Base-by-base conservation (phyloP, 2,329 filamentous ascomycete genomes). In the Colletotrichum tanaceti region DNA sequence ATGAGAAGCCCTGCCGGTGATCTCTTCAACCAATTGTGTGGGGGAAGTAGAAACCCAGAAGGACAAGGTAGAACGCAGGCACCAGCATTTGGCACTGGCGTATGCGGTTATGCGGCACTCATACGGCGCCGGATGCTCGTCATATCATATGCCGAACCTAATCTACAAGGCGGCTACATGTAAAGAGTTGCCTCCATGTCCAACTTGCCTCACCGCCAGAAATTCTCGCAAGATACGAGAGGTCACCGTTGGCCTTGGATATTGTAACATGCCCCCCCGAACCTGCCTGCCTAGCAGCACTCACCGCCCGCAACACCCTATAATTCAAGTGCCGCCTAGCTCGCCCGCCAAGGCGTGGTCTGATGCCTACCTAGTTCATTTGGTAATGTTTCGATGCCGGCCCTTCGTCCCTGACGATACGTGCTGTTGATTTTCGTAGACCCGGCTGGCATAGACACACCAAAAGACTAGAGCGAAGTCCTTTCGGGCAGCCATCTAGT, bases 21-120 rank as follows among this genome's bases (percentile, higher is more conserved):
- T 24, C 24, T 24, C 13, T 41, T 5, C 39, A 16, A 13, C 39
- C 13, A 41, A 41, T 5, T 16, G 11, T 41, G 28, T 32, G 28
- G 28, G 28, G 1, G 28, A 32, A 32, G 28, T 32, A 32, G 28
- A 2, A 24, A 4, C 24, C 24, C 24, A 24, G 24, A 24, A 24
- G 43, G n/a, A 46, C n/a, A 22, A 46, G 44, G 2, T 7, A 4
- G 7, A 11, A n/a, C 4, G 18, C 44, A 46, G 44, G n/a, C 9
- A 10, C 20, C 9, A 22, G 3, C 11, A 22, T 22, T 46, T 4
- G 11, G 9, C 44, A 53, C n/a, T 16, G 41, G 24, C 41, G 18
- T 39, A 49, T 61, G 58, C 58, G 50, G 35, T 52, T 24, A 22
- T 18, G 58, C n/a, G 58, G 47, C 38, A 38, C 32, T 50, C 46